Evolutionary conservation across 129 eudicot genomes (phyloP), one percentile per base, ranked within the genome.

Genomic region (Ambrosia artemisiifolia): DNA sequence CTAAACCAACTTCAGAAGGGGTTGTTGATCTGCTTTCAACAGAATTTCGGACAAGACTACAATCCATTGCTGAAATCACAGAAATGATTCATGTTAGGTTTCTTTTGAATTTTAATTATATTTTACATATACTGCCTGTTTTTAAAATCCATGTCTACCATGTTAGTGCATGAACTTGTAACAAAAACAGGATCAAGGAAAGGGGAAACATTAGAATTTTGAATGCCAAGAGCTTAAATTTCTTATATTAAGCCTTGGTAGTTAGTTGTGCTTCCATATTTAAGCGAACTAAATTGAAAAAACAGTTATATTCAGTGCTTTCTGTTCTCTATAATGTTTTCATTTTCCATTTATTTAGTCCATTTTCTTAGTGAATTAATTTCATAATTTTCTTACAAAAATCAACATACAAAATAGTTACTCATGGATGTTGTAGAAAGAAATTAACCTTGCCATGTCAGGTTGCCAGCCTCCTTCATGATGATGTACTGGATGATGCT

Each of bases 391-490:
- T 19, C 3, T 56, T 20, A 56, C 5, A 10, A 30, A 28, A 24
- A 19, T 46, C 46, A 3, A 38, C 40, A 43, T 5, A 64, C 13
- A 46, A 64, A 33, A 53, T 38, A 38, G 11, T 55, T 28, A 6
- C 11, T 16, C 20, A 43, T 55, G 5, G 20, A 46, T 83, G 81
- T 7, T 56, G 66, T 24, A 30, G 40, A 72, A 40, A 64, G 59
- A 32, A 28, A 55, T 46, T 63, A 61, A 40, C 56, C 35, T 59
- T 38, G 3, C 68, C 69, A 69, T 79, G 3, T 67, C 83, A 93
- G 98, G 96, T 93, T 35, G 98, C 95, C 71, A 87, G 98, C 83
- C 96, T 93, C 48, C 96, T 93, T 69, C 98, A 93, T 73, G 98
- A 90, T 87, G 98, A 93, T 77, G 96, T 93, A 66, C 75, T 90